Percentiles rank a stretch among this genome's conserved stretches.
These are phyloP conservation scores for Xylariaceae sp. DNA, from an alignment of 2,329 filamentous ascomycete species.

Conservation along the genomic window DNA sequence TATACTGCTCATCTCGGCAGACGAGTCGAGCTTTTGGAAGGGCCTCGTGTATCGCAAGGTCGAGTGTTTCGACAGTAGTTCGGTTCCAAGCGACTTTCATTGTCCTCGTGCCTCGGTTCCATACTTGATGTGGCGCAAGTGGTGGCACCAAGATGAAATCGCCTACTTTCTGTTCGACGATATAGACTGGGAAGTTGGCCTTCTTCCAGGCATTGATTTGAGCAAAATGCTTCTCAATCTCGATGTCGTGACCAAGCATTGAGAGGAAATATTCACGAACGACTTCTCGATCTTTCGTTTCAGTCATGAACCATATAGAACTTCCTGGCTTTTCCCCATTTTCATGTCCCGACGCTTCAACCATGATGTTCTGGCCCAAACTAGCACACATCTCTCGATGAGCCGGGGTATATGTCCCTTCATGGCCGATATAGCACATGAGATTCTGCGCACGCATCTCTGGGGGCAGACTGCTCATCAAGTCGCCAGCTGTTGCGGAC, in stretches of 20 bases:
- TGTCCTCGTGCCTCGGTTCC: slow-evolving; percentile 94
- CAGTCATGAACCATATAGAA: slow-evolving; percentile 99
- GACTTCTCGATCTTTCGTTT: slow-evolving; percentile 86
- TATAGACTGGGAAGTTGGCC: slow-evolving; percentile 89
- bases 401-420: slow-evolving; percentile 94
- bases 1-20: slow-evolving; percentile 97
- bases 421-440: slow-evolving; percentile 98
- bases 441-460: slow-evolving; percentile 94
- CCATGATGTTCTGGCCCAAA: slow-evolving; percentile 97
- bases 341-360: slow-evolving; percentile 78
- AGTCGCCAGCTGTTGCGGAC: slow-evolving; percentile 78
- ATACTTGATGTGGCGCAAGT: slow-evolving; percentile 95
- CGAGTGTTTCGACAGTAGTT: slow-evolving; percentile 88
- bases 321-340: slow-evolving; percentile 82
- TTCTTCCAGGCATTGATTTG: slow-evolving; percentile 95
- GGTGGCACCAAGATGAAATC: slow-evolving; percentile 95
- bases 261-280: slow-evolving; percentile 95
- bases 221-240: slow-evolving; percentile 96
- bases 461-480: slow-evolving; percentile 89
- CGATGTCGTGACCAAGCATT: slow-evolving; percentile 92
- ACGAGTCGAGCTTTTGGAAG: slow-evolving; percentile 88
- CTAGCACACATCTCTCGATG: slow-evolving; percentile 98
- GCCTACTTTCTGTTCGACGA: slow-evolving; percentile 87
- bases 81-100: slow-evolving; percentile 99
- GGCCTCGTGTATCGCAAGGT: slow-evolving; percentile 84